Percentiles rank a stretch among this genome's conserved stretches.
Evolutionary conservation across 257 asterid genomes (phyloP).

Genomic region (Nicotiana tomentosiformis): DNA sequence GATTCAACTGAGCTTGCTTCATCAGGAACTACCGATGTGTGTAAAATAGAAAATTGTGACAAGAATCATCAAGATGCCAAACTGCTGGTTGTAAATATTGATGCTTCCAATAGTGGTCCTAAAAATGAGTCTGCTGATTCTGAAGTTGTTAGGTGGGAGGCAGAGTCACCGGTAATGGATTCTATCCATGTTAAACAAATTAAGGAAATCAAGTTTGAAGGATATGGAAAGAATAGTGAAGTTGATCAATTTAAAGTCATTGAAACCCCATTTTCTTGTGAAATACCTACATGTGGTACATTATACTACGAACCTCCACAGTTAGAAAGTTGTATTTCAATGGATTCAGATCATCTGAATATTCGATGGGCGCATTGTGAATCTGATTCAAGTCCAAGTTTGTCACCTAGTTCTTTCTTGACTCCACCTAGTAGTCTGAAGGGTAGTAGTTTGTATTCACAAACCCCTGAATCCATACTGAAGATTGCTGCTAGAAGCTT

Average conservation of each 20-base stretch:
- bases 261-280: constrained; percentile 21
- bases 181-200: constrained; percentile 18
- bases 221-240: constrained; percentile 17
- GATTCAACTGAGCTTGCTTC: constrained; percentile 35
- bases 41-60: constrained; percentile 33
- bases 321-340: constrained; percentile 27
- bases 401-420: constrained; percentile 36
- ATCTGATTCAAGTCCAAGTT: constrained; percentile 29
- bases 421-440: constrained; percentile 68
- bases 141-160: constrained; percentile 27
- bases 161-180: constrained; percentile 32
- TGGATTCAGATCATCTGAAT: constrained; percentile 35
- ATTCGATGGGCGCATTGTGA: constrained; percentile 31
- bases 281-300: constrained; percentile 42
- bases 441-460: constrained; percentile 33
- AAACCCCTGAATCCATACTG: constrained; percentile 78
- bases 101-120: constrained; percentile 20
- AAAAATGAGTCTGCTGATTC: constrained; percentile 33
- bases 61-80: constrained; percentile 31
- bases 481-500: constrained; percentile 84
- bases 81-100: constrained; percentile 20
- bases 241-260: constrained; percentile 29
- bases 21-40: constrained; percentile 34
- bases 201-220: constrained; percentile 25
- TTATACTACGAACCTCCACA: constrained; percentile 71